Base-by-base conservation (phyloP, 805 yeast species). In the Suhomyces faveliae region DNA sequence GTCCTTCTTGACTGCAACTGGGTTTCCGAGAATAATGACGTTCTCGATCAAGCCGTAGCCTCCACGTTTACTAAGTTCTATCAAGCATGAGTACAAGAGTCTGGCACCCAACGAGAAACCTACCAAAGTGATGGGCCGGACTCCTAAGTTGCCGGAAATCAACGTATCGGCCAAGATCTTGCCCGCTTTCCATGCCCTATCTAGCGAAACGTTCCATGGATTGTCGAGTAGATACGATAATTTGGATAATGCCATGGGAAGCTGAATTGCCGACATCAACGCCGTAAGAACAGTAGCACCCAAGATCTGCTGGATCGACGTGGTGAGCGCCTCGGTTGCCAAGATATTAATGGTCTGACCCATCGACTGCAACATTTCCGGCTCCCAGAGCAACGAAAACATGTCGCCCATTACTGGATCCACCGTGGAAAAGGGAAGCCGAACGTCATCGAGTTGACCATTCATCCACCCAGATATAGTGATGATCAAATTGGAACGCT, bases 391-490 rank as follows among this genome's bases (percentile, higher is more conserved):
- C 6, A 94, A 73, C 0, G 98, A 89, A 58, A 86, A 88, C 55
- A 94, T 69, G 63, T 94, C 99, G 13, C 99, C 99, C 92, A 92
- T 90, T 0, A 92, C 89, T 0, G 99, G 99, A 61, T 95, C 99
- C 7, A 94, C 87, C 0, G 99, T 94, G 1, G 96, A 87, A 62
- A 91, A 94, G 2, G 99, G 99, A 52, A 94, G 77, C 61, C 99
- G 77, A 17, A 94, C 92, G 77, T 94, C 99, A 81, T 94, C 99
- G 58, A 84, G 81, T 50, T 84, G 85, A 64, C 97, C 95, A 46
- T 85, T 85, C 92, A 94, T 90, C 99, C 99, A 94, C 1, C 99
- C 99, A 45, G 95, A 83, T 0, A 95, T 90, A 1, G 97, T 91
- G 15, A 94, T 68, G 46, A 92, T 86, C 55, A 91, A 71, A 61